Conservation (phyloP, 176 grass and related monocot genomes). For the Olyra latifolia region DNA sequence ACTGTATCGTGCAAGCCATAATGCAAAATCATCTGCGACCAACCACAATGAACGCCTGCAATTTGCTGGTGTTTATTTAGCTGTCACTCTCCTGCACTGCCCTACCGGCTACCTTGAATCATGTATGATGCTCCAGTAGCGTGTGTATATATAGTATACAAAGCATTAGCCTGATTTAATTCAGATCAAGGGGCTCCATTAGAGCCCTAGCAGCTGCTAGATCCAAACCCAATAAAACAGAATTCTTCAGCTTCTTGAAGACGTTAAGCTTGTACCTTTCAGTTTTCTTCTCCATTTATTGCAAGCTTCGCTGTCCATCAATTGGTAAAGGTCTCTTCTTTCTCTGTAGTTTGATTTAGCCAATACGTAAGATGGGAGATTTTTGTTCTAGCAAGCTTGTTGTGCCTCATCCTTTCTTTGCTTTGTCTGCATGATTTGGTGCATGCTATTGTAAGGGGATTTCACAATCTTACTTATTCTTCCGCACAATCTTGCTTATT, state of each 20-base stretch:
- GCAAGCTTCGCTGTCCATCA: not conserved
- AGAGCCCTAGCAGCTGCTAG: not conserved
- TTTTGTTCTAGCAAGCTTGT: not conserved
- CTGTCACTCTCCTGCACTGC: constrained; percentile 39
- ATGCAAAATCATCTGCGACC: constrained; percentile 35
- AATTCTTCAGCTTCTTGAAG: not conserved
- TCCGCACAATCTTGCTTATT: not conserved
- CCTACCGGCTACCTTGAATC: constrained; percentile 20
- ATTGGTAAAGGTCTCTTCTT: constrained; percentile 30
- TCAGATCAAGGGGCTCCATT: constrained; percentile 23
- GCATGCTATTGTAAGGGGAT: not conserved
- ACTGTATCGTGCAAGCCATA: constrained; percentile 31
- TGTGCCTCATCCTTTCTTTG: not conserved
- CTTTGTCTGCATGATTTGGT: not conserved
- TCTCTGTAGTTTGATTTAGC: constrained; percentile 11
- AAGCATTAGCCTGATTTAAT: constrained; percentile 31
- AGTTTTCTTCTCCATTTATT: constrained; percentile 18
- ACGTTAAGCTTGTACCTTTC: not conserved
- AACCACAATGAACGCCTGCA: constrained; percentile 41
- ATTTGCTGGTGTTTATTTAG: constrained; percentile 30
- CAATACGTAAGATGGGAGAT: not conserved
- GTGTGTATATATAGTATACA: constrained; percentile 23
- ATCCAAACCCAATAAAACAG: constrained; percentile 4
- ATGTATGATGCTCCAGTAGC: constrained; percentile 20
- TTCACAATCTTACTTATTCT: not conserved